Percentiles rank a stretch among this genome's conserved stretches.
Evolutionary conservation across 345 rosid species (phyloP).

Genomic region (Limnanthes douglasii): DNA sequence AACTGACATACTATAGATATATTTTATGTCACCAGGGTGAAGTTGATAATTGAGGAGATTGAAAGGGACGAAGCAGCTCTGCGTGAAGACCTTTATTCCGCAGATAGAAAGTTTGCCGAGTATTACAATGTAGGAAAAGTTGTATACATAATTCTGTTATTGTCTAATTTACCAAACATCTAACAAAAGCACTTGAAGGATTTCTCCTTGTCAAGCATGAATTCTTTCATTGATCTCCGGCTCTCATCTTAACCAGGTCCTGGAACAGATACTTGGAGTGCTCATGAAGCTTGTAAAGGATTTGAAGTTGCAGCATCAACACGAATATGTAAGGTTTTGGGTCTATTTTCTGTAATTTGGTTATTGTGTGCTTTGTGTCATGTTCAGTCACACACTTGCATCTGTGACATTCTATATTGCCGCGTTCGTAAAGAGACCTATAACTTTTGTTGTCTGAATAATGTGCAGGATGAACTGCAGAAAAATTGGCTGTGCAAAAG

Average conservation of each 20-base stretch:
- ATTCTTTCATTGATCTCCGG: slow-evolving; percentile 2
- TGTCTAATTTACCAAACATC: neutral
- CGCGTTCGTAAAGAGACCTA: neutral
- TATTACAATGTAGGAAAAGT: slow-evolving; percentile 64
- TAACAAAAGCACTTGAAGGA: too few relatives aligned
- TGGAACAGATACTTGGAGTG: slow-evolving; percentile 92
- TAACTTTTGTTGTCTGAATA: slow-evolving; percentile 1
- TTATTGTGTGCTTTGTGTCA: neutral
- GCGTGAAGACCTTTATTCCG: slow-evolving; percentile 84
- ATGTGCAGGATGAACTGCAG: slow-evolving; percentile 70
- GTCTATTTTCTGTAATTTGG: too few relatives aligned
- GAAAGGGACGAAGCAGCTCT: slow-evolving; percentile 88
- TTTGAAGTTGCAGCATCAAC: slow-evolving; percentile 89
- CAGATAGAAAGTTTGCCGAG: slow-evolving; percentile 88
- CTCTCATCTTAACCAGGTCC: slow-evolving; percentile 36
- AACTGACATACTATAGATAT: too few relatives aligned
- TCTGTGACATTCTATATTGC: neutral
- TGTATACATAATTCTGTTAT: neutral
- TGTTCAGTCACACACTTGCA: too few relatives aligned
- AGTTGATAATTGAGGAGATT: slow-evolving; percentile 85
- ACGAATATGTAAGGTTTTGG: slow-evolving; percentile 85
- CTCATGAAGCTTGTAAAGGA: slow-evolving; percentile 97
- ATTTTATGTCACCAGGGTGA: slow-evolving; percentile 42
- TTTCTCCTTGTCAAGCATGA: slow-evolving; percentile 2
- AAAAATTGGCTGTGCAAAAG: slow-evolving; percentile 90